Base-by-base conservation (phyloP, 352 stramenopile species). In the Phytopythium mirpurense region DNA sequence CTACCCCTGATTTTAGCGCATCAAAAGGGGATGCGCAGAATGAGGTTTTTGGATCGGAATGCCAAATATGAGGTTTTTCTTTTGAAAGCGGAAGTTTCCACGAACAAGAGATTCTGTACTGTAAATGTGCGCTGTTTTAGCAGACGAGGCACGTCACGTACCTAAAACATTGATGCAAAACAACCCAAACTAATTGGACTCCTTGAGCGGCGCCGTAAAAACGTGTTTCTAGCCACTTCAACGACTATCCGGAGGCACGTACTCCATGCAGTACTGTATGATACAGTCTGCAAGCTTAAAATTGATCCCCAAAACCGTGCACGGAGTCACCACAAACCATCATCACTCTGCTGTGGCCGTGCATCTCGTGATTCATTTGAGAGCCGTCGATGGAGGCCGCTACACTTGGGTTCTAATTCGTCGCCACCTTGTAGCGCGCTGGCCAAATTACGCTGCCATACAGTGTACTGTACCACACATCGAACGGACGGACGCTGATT, bases 61-160 rank as follows among this genome's bases (percentile, higher is more conserved):
- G n/a, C n/a, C 27, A 14, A 11, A 23, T 36, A 18, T 43, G 36
- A 57, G 56, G 56, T 58, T 63, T 58, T 58, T 59, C 53, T 2
- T 42, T 50, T 29, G 2, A 26, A n/a, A 49, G 46, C 45, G 42
- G 63, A 74, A 72, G 37, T 69, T 74, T 74, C 63, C 56, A 62
- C 67, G 67, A 74, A 74, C 41, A 26, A 29, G 29, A 40, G 16
- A 2, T 16, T 18, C 6, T 12, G 29, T 51, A 31, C 21, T 10
- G 29, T 26, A 19, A 2, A 31, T 38, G n/a, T 12, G 10, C 7
- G 15, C 34, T 10, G 1, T 27, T 41, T 29, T 24, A 24, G 27
- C 49, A 47, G 26, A 56, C 49, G 38, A 29, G 36, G 36, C 36
- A 12, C 1, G 4, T 3, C 0, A 21, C 12, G 18, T 12, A 12